Evolutionary conservation across 2,329 filamentous ascomycete species (phyloP), one percentile per base, ranked within the genome.

Genomic region (Calonectria ilicicola): DNA sequence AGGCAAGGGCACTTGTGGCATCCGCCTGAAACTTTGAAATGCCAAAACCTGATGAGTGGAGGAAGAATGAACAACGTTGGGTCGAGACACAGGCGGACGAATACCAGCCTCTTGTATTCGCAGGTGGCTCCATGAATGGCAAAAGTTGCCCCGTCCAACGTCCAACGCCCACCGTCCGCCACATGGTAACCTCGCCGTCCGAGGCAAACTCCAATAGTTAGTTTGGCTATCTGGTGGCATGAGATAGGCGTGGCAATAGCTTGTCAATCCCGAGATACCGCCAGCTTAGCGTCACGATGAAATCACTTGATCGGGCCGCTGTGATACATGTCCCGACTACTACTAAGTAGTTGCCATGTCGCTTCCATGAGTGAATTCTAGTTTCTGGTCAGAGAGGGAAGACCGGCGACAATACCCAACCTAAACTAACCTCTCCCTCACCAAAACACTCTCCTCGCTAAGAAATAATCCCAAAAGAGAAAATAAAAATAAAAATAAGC

Each of bases 251-350:
- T 74, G 77, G 68, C 60, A 69, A 73, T 69, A 15, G 9, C 62
- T 51, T 51, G 62, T 68, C 49, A 72, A 72, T 73, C 66, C 66
- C 64, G 51, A 74, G 68, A 65, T 78, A 75, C 72, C 69, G 74
- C 76, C 72, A 53, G 68, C 29, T 66, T 72, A 74, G 76, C 75
- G 71, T 65, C 68, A 70, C 75, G 63, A 73, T 77, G 29, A 38
- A 38, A 71, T 69, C 75, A 42, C 65, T 73, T 65, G 29, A 65
- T 65, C 29, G 23, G 15, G 9, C 5, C 46, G 42, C 68, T 60
- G 68, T 69, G 68, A 68, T 65, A 65, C 49, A 46, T 35, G 47
- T n/a, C 29, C 19, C 38, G 47, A 67, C 47, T 72, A 67, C 47
- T 72, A 51, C 69, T 67, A 67, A 72, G 65, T 71, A 67, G 26